Evolutionary conservation across 108 stramenopile genomes (phyloP).

Genomic region (Pseudonitzschia delicatissima): DNA sequence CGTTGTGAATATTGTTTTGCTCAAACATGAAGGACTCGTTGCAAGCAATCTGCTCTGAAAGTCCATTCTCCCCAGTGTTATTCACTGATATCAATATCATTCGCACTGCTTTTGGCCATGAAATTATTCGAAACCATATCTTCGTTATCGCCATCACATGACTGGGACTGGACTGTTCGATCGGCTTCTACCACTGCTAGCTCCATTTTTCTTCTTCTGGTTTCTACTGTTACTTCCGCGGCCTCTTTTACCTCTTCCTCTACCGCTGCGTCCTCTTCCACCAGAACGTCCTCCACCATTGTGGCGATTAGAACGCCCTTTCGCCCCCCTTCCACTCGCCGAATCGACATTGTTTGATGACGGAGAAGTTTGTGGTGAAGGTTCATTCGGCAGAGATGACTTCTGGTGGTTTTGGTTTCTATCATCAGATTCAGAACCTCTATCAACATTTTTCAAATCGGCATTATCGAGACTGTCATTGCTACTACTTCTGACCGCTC

Average conservation of each 20-base stretch:
- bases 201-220: not conserved
- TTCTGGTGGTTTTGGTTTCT: not conserved
- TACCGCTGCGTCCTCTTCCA: constrained; percentile 11
- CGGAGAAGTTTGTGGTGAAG: not conserved
- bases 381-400: not conserved
- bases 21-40: not conserved
- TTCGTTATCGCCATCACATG: not conserved
- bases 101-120: not conserved
- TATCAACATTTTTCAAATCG: not conserved
- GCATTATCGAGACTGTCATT: not conserved
- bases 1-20: not conserved
- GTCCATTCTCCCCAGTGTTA: not conserved
- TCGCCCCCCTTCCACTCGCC: not conserved
- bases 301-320: constrained; percentile 12
- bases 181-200: not conserved
- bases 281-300: constrained; percentile 22
- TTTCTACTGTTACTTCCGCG: constrained; percentile 2
- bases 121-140: not conserved
- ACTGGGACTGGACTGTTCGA: constrained; percentile 1
- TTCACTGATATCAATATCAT: not conserved
- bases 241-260: constrained; percentile 10
- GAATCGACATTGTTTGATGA: not conserved
- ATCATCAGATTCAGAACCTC: not conserved
- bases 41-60: not conserved
- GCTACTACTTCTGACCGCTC: constrained; percentile 8